Percentiles rank a stretch among this genome's conserved stretches.
Evolutionary conservation across 2,329 filamentous ascomycete species (phyloP).

Genomic region (Alternaria gaisen): DNA sequence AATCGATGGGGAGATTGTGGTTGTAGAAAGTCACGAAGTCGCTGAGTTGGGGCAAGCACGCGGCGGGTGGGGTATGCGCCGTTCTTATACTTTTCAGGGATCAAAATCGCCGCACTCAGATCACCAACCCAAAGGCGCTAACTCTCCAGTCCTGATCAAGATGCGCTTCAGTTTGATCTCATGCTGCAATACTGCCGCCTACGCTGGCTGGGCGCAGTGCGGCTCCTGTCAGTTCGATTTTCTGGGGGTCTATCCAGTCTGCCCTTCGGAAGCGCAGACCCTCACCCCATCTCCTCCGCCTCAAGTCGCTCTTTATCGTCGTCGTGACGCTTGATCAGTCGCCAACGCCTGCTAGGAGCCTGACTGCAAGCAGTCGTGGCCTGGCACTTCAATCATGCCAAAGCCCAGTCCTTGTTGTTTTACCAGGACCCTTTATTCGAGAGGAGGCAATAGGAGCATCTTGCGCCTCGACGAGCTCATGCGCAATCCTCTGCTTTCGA

Average conservation of each 20-base stretch:
- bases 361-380: not conserved
- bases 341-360: slow-evolving; percentile 3
- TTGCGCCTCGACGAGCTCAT: not conserved
- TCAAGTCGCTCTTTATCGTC: not conserved
- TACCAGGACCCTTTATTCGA: not conserved
- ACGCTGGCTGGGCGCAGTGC: slow-evolving; percentile 33
- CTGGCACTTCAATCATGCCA: not conserved
- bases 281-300: slow-evolving; percentile 26
- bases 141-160: slow-evolving; percentile 43
- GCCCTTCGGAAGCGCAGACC: slow-evolving; percentile 30
- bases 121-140: slow-evolving; percentile 38
- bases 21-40: slow-evolving; percentile 39
- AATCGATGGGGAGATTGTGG: slow-evolving; percentile 32
- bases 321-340: not conserved
- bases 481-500: not conserved
- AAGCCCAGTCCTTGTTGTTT: not conserved
- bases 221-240: slow-evolving; percentile 20
- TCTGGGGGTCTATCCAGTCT: slow-evolving; percentile 34
- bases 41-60: slow-evolving; percentile 33
- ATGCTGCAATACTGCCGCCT: slow-evolving; percentile 23
- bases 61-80: slow-evolving; percentile 35
- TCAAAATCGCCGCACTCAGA: slow-evolving; percentile 39
- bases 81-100: slow-evolving; percentile 40
- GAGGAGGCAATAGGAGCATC: not conserved
- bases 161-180: slow-evolving; percentile 39